phyloP scores from a whole-genome alignment of 2,329 filamentous ascomycete species.

The Nothopassalora personata region DNA sequence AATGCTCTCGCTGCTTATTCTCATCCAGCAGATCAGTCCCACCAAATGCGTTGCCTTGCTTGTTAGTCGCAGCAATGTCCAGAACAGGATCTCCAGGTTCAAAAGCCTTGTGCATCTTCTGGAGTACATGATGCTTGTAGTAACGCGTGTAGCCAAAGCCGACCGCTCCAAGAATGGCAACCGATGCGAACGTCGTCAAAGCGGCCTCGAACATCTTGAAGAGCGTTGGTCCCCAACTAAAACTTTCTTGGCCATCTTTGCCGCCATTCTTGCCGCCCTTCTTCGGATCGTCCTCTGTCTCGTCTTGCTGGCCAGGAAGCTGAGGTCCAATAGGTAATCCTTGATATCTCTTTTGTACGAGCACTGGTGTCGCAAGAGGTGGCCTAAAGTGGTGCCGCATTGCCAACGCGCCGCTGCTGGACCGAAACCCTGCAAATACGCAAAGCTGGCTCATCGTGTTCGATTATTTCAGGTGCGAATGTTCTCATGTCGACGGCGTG shows the following conservation, averaged over 20 bases:
- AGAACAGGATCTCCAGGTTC: slow-evolving; percentile 76
- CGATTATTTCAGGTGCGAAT: background rate
- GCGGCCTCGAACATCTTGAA: slow-evolving; percentile 51
- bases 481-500: background rate
- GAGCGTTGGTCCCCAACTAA: slow-evolving; percentile 32
- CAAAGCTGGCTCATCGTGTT: slow-evolving; percentile 1
- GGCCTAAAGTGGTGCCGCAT: background rate
- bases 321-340: slow-evolving; percentile 14
- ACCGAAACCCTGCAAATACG: background rate
- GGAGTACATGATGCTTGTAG: slow-evolving; percentile 81
- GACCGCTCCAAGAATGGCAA: slow-evolving; percentile 49
- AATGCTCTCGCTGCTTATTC: slow-evolving; percentile 58
- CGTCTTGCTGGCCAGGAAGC: slow-evolving; percentile 9
- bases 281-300: background rate
- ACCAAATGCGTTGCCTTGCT: slow-evolving; percentile 24
- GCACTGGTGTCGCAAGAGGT: background rate
- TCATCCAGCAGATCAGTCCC: slow-evolving; percentile 28
- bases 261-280: slow-evolving; percentile 7
- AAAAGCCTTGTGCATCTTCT: slow-evolving; percentile 91
- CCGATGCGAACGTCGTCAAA: slow-evolving; percentile 47
- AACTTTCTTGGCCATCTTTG: slow-evolving; percentile 11
- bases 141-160: slow-evolving; percentile 59
- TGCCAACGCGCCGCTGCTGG: slow-evolving; percentile 1
- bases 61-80: slow-evolving; percentile 50
- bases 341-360: slow-evolving; percentile 8